Evolutionary conservation across 768 basidiomycete species (phyloP).

Genomic region (Agrocybe pediades): DNA sequence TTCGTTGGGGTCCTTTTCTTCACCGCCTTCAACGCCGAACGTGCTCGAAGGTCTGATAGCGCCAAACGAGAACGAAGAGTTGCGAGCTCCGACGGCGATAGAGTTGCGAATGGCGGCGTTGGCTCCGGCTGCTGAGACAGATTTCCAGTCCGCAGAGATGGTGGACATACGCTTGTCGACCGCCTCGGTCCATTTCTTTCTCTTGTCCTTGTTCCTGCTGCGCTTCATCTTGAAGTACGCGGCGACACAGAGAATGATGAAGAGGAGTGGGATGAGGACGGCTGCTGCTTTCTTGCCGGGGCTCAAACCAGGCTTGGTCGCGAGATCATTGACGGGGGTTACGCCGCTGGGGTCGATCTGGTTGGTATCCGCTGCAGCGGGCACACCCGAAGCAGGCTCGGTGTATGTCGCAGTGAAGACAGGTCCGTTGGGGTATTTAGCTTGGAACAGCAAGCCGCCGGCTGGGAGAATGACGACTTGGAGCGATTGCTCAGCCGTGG

Average conservation of each 20-base stretch:
- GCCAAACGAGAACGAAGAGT: conserved; percentile 59
- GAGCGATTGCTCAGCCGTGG: conserved; percentile 46
- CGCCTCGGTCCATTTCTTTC: conserved; percentile 60
- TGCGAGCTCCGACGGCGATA: conserved; percentile 51
- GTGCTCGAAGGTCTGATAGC: conserved; percentile 50
- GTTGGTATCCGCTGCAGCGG: conserved; percentile 43
- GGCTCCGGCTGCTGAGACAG: conserved; percentile 69
- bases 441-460: conserved; percentile 51
- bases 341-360: conserved; percentile 28
- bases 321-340: conserved; percentile 41
- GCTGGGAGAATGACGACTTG: conserved; percentile 61
- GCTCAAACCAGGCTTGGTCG: conserved; percentile 35
- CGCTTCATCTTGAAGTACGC: conserved; percentile 60
- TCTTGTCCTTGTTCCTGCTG: conserved; percentile 47
- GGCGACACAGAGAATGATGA: conserved; percentile 44
- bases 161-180: conserved; percentile 86
- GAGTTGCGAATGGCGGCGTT: conserved; percentile 72
- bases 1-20: conserved; percentile 31
- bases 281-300: conserved; percentile 58
- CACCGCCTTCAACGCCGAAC: conserved; percentile 42
- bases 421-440: conserved; percentile 63
- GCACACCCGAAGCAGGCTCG: conserved; percentile 31
- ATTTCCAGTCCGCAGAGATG: conserved; percentile 78
- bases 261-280: conserved; percentile 68
- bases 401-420: conserved; percentile 68